phyloP scores from a whole-genome alignment of 495 filamentous ascomycete species.

The Daldinia vernicosa region DNA sequence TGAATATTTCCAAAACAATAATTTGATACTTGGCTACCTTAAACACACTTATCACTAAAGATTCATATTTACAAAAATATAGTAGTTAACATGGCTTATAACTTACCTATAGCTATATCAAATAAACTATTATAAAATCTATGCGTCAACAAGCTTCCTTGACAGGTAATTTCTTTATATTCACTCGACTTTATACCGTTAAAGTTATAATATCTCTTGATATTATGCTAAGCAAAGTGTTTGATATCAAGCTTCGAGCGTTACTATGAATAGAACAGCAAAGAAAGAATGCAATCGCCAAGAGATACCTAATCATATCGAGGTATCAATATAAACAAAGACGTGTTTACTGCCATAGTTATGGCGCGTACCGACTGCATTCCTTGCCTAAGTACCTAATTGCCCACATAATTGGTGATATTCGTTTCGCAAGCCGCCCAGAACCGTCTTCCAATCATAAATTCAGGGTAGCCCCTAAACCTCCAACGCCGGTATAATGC shows the following conservation, averaged over 20 bases:
- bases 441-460: slow-evolving; percentile 18
- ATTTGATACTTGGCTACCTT: no score
- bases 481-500: slow-evolving; percentile 46
- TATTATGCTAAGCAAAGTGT: background rate
- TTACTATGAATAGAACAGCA: background rate
- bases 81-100: no score
- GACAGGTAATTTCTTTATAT: background rate
- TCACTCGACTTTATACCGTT: background rate
- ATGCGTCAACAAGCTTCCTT: background rate
- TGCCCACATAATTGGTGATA: slow-evolving; percentile 13
- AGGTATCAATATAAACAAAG: slow-evolving; percentile 6
- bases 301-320: slow-evolving; percentile 5
- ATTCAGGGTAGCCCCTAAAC: slow-evolving; percentile 32
- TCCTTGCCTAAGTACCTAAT: slow-evolving; percentile 18
- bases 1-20: no score
- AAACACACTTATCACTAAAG: no score
- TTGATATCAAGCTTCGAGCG: background rate
- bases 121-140: background rate
- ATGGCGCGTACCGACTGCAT: slow-evolving; percentile 7
- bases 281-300: background rate
- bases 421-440: slow-evolving; percentile 5
- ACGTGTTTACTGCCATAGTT: slow-evolving; percentile 1
- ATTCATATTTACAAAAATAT: no score
- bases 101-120: background rate
- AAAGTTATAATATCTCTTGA: background rate